Evolutionary conservation across 2,329 filamentous ascomycete genomes (phyloP), one percentile per base, ranked within the genome.

Genomic region (Tothia fuscella): DNA sequence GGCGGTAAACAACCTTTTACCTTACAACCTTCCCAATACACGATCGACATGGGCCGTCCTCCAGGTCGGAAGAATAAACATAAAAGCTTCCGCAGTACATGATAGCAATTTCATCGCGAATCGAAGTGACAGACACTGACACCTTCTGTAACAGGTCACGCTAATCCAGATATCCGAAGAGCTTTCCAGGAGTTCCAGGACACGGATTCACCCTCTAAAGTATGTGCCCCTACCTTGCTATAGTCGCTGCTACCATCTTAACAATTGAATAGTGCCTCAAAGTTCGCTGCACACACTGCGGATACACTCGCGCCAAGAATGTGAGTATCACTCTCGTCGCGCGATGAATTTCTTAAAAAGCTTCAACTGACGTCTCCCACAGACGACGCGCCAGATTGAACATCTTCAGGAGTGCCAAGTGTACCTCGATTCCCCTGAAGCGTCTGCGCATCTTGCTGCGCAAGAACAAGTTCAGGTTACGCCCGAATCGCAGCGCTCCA

Each of bases 231-330:
- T 24, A 17, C 28, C 7, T 40, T 7, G 14, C 6, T 16, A 32
- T 14, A 21, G 24, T 13, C 4, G 7, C 9, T 43, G 21, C 19
- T 30, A 31, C 24, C 20, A 10, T 22, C 2, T 26, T 13, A 33
- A 16, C 40, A 36, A 26, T 36, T 21, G 5, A 7, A 6, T 25
- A 66, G 61, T 68, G 66, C 50, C 65, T 64, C 48, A 67, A 67
- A 46, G 64, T 67, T 10, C 62, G 66, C 49, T 70, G 66, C 49
- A 56, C 62, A 14, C 59, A 66, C 46, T 70, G 66, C 53, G 66
- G 66, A 45, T 69, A 61, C 50, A 61, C 66, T 30, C 62, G 66
- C 46, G 66, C 66, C 25, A 68, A 67, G 55, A 70, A 70, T 26
- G 39, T 35, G 26, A 25, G 39, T 14, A 4, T 2, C 14, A 4